Evolutionary conservation across 2,329 filamentous ascomycete species (phyloP).

Genomic region (Colletotrichum lupini): DNA sequence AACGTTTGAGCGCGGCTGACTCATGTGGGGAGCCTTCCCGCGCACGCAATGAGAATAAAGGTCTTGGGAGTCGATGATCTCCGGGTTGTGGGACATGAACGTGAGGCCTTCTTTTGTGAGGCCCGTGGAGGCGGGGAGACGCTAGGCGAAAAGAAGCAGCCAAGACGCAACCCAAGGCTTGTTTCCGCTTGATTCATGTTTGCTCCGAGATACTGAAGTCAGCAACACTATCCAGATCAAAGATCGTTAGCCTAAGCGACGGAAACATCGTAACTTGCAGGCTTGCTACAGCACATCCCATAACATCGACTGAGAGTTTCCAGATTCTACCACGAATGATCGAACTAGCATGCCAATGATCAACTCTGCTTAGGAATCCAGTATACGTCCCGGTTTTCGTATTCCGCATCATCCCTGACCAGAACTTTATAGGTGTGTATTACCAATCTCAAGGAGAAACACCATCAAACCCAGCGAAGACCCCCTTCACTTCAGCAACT

Average conservation of each 20-base stretch:
- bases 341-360: too few species aligned
- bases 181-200: background rate
- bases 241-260: too few species aligned
- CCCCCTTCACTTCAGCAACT: background rate
- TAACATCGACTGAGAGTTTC: too few species aligned
- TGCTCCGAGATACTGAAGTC: too few species aligned
- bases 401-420: background rate
- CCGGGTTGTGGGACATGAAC: background rate
- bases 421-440: background rate
- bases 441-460: background rate
- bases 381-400: background rate
- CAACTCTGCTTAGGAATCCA: too few species aligned
- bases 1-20: background rate
- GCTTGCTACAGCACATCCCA: too few species aligned
- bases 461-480: background rate
- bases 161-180: conserved; percentile 10
- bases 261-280: too few species aligned
- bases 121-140: background rate
- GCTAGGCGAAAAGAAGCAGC: conserved; percentile 16
- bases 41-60: background rate
- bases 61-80: background rate
- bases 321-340: too few species aligned
- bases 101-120: background rate
- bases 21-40: background rate
- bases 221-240: too few species aligned